Evolutionary conservation across 2,329 filamentous ascomycete genomes (phyloP).

Genomic region (Fusarium sp.): DNA sequence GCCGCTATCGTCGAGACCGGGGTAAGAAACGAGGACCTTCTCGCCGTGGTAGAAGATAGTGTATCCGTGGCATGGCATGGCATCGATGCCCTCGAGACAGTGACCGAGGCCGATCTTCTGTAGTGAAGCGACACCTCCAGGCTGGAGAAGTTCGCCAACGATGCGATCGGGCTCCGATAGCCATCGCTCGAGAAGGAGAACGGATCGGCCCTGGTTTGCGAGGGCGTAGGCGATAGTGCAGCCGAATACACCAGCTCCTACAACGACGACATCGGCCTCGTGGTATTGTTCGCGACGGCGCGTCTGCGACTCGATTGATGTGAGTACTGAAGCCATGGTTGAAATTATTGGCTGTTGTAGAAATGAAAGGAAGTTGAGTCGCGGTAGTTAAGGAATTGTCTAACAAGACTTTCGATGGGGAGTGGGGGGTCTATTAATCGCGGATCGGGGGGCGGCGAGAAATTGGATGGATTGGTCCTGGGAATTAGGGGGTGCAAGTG

Average conservation of each 20-base stretch:
- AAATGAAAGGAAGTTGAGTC: background rate
- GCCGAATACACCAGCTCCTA: slow-evolving; percentile 90
- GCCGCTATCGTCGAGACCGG: slow-evolving; percentile 64
- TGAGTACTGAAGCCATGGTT: slow-evolving; percentile 46
- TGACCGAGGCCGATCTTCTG: slow-evolving; percentile 80
- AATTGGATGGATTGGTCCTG: slow-evolving; percentile 28
- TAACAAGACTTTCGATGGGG: slow-evolving; percentile 29
- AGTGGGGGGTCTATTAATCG: slow-evolving; percentile 29
- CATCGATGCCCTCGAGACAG: slow-evolving; percentile 89
- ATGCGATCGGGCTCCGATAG: slow-evolving; percentile 95
- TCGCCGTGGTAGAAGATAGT: slow-evolving; percentile 84
- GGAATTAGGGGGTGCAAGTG: slow-evolving; percentile 12
- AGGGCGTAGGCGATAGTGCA: slow-evolving; percentile 86
- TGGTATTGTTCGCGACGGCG: slow-evolving; percentile 64
- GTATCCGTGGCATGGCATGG: slow-evolving; percentile 84
- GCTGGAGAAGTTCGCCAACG: slow-evolving; percentile 93
- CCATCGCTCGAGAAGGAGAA: slow-evolving; percentile 87
- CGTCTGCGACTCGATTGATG: slow-evolving; percentile 52
- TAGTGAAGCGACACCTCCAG: slow-evolving; percentile 85
- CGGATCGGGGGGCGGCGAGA: slow-evolving; percentile 34
- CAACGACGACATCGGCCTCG: slow-evolving; percentile 85
- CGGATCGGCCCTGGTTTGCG: slow-evolving; percentile 88
- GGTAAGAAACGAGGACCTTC: slow-evolving; percentile 81
- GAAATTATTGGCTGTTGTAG: slow-evolving; percentile 24
- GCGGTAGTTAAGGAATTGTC: slow-evolving; percentile 5